Evolutionary conservation across 768 basidiomycete species (phyloP).

Genomic region (Termitomyces sp.): DNA sequence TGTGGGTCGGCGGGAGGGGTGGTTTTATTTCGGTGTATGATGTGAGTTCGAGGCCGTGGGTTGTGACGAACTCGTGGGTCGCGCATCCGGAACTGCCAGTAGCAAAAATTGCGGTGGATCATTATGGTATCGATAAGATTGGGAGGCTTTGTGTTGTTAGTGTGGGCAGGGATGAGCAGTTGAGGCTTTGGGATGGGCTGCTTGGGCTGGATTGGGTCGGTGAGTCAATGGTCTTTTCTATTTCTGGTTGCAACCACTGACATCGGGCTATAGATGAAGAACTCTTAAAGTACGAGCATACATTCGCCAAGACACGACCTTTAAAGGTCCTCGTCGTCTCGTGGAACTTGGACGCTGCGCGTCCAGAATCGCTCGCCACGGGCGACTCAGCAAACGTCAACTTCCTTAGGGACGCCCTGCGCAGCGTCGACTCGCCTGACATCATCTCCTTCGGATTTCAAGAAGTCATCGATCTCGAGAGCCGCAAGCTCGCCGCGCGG

Average conservation of each 20-base stretch:
- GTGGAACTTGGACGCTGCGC: constrained; percentile 91
- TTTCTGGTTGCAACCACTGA: not conserved
- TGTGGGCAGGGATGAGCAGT: constrained; percentile 65
- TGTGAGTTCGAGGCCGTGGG: constrained; percentile 71
- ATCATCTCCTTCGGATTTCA: constrained; percentile 95
- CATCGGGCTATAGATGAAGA: constrained; percentile 55
- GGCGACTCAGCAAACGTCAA: constrained; percentile 67
- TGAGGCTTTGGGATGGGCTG: constrained; percentile 89
- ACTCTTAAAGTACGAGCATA: constrained; percentile 66
- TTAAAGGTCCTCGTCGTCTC: constrained; percentile 78
- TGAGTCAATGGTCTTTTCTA: constrained; percentile 35
- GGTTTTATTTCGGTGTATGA: constrained; percentile 85
- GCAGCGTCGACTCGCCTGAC: constrained; percentile 73
- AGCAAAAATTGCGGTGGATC: constrained; percentile 63
- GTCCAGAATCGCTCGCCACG: constrained; percentile 65
- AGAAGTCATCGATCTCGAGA: constrained; percentile 95
- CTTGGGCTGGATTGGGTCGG: constrained; percentile 84
- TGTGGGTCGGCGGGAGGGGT: constrained; percentile 88
- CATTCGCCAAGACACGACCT: constrained; percentile 78
- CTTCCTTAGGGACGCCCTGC: constrained; percentile 78
- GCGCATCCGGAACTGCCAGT: constrained; percentile 74
- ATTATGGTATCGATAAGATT: constrained; percentile 66
- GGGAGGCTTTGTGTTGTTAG: constrained; percentile 71
- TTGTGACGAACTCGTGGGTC: constrained; percentile 83
- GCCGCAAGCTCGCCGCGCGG: constrained; percentile 88